Percentiles rank a stretch among this genome's conserved stretches.
Conservation (phyloP, 1,284 basidiomycete genomes). For the Peniophora sp. region DNA sequence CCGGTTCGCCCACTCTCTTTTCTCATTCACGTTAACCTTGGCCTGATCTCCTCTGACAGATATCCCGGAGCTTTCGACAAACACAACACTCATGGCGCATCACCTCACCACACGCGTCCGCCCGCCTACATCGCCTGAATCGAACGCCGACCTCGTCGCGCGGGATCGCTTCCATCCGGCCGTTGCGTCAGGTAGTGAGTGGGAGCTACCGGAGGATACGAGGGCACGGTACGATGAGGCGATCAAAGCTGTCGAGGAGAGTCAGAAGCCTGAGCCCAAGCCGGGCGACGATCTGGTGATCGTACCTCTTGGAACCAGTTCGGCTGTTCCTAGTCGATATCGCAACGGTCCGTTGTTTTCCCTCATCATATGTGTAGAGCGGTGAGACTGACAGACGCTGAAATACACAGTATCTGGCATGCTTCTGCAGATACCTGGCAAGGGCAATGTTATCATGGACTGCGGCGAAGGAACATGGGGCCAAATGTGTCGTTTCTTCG, state of each 20-base stretch:
- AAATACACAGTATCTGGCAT: slow-evolving; percentile 77
- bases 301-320: slow-evolving; percentile 84
- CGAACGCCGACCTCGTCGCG: slow-evolving; percentile 20
- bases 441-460: slow-evolving; percentile 79
- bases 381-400: neutral
- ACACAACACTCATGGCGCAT: slow-evolving; percentile 30
- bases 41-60: slow-evolving; percentile 20
- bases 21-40: neutral
- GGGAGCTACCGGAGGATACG: slow-evolving; percentile 28
- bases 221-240: slow-evolving; percentile 28
- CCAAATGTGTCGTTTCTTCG: slow-evolving; percentile 78
- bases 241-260: slow-evolving; percentile 13
- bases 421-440: slow-evolving; percentile 59
- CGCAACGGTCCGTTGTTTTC: slow-evolving; percentile 59
- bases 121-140: slow-evolving; percentile 33
- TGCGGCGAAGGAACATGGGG: slow-evolving; percentile 90
- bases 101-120: slow-evolving; percentile 36
- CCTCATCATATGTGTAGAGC: neutral
- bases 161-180: slow-evolving; percentile 43
- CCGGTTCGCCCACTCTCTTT: slow-evolving; percentile 24
- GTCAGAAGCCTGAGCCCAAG: slow-evolving; percentile 7
- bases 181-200: slow-evolving; percentile 18
- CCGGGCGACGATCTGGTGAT: slow-evolving; percentile 64
- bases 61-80: slow-evolving; percentile 40
- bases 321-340: slow-evolving; percentile 77